Percentiles rank a stretch among this genome's conserved stretches.
Evolutionary conservation across 495 filamentous ascomycete species (phyloP).

Genomic region (Daldinia childiae): DNA sequence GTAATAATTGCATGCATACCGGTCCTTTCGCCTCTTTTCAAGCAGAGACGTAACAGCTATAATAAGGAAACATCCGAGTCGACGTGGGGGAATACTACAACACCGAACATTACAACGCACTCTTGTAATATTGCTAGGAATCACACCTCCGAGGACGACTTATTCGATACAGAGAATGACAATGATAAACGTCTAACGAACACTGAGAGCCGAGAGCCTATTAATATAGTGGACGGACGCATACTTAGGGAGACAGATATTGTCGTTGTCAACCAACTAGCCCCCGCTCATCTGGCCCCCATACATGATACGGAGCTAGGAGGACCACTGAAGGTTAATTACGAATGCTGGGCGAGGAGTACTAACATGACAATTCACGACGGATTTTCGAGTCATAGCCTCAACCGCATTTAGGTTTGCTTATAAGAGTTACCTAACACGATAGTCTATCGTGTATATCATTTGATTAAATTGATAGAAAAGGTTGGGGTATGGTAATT

Average conservation of each 20-base stretch:
- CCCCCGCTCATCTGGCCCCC: constrained; percentile 6
- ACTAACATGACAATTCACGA: background rate
- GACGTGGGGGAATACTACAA: background rate
- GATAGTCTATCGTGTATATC: no score
- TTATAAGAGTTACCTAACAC: background rate
- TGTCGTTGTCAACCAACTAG: constrained; percentile 14
- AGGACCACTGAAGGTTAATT: background rate
- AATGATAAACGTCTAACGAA: background rate
- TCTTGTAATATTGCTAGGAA: background rate
- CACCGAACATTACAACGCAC: background rate
- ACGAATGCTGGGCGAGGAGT: constrained; percentile 6
- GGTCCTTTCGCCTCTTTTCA: constrained; percentile 61
- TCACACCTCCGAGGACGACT: constrained; percentile 2
- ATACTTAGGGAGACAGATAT: constrained; percentile 24
- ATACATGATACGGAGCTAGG: background rate
- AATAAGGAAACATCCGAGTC: constrained; percentile 4
- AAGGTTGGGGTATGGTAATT: no score
- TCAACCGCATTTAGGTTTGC: background rate
- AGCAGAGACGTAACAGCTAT: constrained; percentile 48
- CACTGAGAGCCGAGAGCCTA: background rate
- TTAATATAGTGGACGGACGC: background rate
- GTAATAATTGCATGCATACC: constrained; percentile 61
- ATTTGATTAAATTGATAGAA: no score
- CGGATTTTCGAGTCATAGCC: background rate
- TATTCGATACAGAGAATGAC: background rate